Evolutionary conservation across 495 filamentous ascomycete species (phyloP).

Genomic region (Penicillium waksmanii): DNA sequence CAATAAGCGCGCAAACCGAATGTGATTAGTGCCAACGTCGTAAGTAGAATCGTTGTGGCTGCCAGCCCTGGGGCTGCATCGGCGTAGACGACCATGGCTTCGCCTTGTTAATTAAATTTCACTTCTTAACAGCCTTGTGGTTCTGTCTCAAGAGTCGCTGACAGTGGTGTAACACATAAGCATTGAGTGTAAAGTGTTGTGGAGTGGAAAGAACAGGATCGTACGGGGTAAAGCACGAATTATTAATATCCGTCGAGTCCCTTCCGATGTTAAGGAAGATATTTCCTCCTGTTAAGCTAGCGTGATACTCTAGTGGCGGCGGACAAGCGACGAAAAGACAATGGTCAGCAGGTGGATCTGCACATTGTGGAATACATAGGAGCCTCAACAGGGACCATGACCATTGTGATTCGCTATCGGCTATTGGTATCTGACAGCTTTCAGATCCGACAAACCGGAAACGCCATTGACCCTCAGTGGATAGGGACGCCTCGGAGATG

Average conservation of each 20-base stretch:
- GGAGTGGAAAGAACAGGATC: neutral
- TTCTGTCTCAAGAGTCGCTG: conserved; percentile 23
- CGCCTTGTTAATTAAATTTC: neutral
- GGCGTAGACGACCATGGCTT: conserved; percentile 23
- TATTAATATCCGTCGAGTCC: neutral
- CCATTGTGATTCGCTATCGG: neutral
- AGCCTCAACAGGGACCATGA: neutral
- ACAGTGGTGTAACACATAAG: neutral
- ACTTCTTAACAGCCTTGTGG: neutral
- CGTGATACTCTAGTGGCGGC: neutral
- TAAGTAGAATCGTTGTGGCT: conserved; percentile 27
- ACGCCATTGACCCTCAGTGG: neutral
- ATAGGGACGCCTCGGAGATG: neutral
- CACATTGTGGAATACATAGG: neutral
- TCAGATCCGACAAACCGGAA: neutral
- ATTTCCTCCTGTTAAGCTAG: neutral
- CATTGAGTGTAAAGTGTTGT: neutral
- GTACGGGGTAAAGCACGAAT: neutral
- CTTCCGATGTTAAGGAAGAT: neutral
- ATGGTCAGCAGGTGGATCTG: neutral
- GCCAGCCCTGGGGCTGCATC: conserved; percentile 27
- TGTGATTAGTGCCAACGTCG: conserved; percentile 21
- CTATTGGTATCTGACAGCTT: neutral
- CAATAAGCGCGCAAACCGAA: conserved; percentile 27
- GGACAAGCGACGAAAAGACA: neutral